Base-by-base conservation (phyloP, 495 filamentous ascomycete genomes). In the Aspergillus nanangensis region DNA sequence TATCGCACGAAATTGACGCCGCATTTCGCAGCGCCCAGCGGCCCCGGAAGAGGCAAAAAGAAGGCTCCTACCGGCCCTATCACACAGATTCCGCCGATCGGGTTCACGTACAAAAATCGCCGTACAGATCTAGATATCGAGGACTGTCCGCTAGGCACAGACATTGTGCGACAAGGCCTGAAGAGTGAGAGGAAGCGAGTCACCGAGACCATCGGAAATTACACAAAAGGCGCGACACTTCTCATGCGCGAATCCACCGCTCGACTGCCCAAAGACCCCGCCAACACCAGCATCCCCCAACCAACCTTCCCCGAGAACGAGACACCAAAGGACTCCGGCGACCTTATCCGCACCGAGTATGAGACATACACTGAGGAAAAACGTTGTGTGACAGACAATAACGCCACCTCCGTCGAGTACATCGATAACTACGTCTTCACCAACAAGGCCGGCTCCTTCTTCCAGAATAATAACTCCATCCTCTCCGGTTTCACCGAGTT, bases 381-480 rank as follows among this genome's bases (percentile, higher is more conserved):
- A 61, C 82, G 79, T 14, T 96, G 83, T 72, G 77, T 96, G 44
- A 95, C 88, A 4, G 83, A 96, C 67, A 73, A 78, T 59, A 96
- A 91, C 51, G 87, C 78, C 43, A 84, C 66, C 20, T 80, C 83
- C 3, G 86, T 84, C 32, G 93, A 98, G 61, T 95, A 94, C 62
- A 74, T 98, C 44, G 88, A 88, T 56, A 61, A 83, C 63, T 95
- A 84, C 70, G 66, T 82, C 61, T 95, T 98, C 74, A 79, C 77
- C 59, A 96, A 92, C 75, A 87, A 84, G 23, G 93, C 93, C 15
- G 90, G 90, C 31, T 73, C 86, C 34, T 98, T 98, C 78, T 98
- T 98, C 80, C 93, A 98, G 60, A 98, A 98, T 72, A 98, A 98
- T 77, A 98, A 98, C 71, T 95, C 90, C 38, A 96, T 98, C 68